These are phyloP conservation scores for Syncephalis fuscata DNA, from an alignment of 371 early-diverging fungal species.

Conservation along the genomic window DNA sequence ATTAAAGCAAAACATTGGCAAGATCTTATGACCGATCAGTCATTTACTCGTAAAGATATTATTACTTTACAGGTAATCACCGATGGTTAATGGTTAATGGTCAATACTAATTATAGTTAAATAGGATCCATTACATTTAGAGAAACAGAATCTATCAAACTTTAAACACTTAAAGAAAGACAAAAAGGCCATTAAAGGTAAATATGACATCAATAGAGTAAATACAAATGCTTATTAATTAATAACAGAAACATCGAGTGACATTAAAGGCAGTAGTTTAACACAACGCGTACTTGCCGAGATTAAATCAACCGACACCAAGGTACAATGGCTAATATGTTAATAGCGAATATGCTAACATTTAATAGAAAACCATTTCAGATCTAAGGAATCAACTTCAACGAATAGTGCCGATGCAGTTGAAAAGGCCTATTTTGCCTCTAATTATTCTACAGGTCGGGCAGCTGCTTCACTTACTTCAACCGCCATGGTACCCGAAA, in stretches of 20 bases:
- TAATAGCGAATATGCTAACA: conserved; percentile 9
- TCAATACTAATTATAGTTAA: neutral
- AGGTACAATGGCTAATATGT: neutral
- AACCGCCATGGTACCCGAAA: conserved; percentile 56
- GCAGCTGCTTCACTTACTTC: conserved; percentile 80
- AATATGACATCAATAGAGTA: conserved; percentile 7
- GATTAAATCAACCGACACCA: neutral
- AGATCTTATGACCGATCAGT: conserved; percentile 76
- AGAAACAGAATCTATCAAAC: conserved; percentile 42
- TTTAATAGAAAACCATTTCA: too few relatives aligned
- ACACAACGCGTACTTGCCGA: neutral
- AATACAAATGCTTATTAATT: too few relatives aligned
- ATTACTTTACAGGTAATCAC: conserved; percentile 55
- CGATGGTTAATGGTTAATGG: neutral
- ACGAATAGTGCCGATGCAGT: conserved; percentile 3
- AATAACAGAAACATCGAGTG: too few relatives aligned
- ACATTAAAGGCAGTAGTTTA: too few relatives aligned
- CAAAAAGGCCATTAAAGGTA: conserved; percentile 27
- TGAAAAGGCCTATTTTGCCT: conserved; percentile 48
- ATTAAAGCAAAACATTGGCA: conserved; percentile 66
- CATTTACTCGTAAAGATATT: conserved; percentile 73
- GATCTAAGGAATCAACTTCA: too few relatives aligned
- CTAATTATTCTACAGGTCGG: conserved; percentile 65
- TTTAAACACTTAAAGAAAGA: conserved; percentile 61
- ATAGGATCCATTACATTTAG: conserved; percentile 74